These are phyloP conservation scores for Lactifluus volemus DNA, from an alignment of 768 basidiomycete genomes.

Conservation along the genomic window DNA sequence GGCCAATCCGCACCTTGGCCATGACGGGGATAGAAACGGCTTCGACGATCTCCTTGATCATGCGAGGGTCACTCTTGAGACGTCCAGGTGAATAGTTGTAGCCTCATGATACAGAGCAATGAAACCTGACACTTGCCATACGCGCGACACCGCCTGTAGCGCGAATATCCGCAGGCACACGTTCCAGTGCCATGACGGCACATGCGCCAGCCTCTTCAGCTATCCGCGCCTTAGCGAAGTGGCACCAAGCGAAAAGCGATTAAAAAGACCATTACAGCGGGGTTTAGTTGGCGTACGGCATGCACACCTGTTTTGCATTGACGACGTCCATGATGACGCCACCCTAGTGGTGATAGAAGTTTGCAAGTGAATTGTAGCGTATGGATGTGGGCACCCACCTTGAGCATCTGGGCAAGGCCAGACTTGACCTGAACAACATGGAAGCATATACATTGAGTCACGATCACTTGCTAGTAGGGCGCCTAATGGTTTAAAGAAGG, in stretches of 20 bases:
- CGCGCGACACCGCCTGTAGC: constrained; percentile 88
- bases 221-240: constrained; percentile 64
- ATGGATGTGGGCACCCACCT: constrained; percentile 37
- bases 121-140: constrained; percentile 54
- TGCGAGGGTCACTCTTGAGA: constrained; percentile 75
- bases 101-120: not conserved
- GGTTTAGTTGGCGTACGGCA: not conserved
- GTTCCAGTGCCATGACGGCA: constrained; percentile 95
- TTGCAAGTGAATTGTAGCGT: constrained; percentile 14
- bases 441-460: constrained; percentile 6
- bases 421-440: constrained; percentile 63
- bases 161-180: constrained; percentile 94
- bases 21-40: constrained; percentile 97
- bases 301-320: constrained; percentile 55
- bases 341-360: constrained; percentile 36
- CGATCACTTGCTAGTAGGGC: not conserved
- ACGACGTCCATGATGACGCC: constrained; percentile 96
- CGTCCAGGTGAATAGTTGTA: not conserved
- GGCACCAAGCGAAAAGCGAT: constrained; percentile 22
- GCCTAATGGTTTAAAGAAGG: not conserved
- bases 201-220: constrained; percentile 97
- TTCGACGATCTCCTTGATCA: constrained; percentile 95
- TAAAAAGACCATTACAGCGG: not conserved
- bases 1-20: constrained; percentile 94
- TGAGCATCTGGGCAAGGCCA: constrained; percentile 94